phyloP scores from a whole-genome alignment of 2,329 filamentous ascomycete species.

The Botrytis fragariae region DNA sequence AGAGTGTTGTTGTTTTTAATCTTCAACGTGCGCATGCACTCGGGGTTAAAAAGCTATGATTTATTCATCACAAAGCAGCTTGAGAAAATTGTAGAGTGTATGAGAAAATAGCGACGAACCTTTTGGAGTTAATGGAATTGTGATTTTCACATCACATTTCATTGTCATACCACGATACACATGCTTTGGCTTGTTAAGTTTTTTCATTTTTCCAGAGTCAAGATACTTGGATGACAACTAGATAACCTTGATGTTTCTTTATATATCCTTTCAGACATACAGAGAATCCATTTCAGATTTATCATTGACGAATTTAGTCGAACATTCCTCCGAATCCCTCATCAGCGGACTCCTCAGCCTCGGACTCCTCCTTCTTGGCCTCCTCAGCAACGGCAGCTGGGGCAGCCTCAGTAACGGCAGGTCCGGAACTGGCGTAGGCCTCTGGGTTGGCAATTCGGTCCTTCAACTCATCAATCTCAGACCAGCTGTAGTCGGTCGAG shows the following conservation, averaged over 20 bases:
- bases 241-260: conserved; percentile 30
- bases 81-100: conserved; percentile 14
- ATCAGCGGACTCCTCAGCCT: conserved; percentile 64
- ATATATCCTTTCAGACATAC: conserved; percentile 22
- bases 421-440: conserved; percentile 82
- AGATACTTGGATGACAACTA: conserved; percentile 31
- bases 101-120: conserved; percentile 32
- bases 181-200: conserved; percentile 26
- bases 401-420: conserved; percentile 58
- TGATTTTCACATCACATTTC: conserved; percentile 20
- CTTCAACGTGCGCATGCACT: conserved; percentile 40
- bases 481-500: conserved; percentile 88
- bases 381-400: conserved; percentile 51
- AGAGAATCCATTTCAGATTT: conserved; percentile 31
- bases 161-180: conserved; percentile 18
- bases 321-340: conserved; percentile 77
- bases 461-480: conserved; percentile 96
- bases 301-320: conserved; percentile 47
- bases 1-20: conserved; percentile 43
- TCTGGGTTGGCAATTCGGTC: conserved; percentile 99
- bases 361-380: conserved; percentile 60
- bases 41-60: conserved; percentile 44
- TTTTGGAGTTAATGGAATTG: conserved; percentile 17
- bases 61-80: conserved; percentile 39
- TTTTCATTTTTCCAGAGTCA: conserved; percentile 30